Conservation (phyloP, 139 green algal genomes). For the Auxenochlorella pyrenoidosa region DNA sequence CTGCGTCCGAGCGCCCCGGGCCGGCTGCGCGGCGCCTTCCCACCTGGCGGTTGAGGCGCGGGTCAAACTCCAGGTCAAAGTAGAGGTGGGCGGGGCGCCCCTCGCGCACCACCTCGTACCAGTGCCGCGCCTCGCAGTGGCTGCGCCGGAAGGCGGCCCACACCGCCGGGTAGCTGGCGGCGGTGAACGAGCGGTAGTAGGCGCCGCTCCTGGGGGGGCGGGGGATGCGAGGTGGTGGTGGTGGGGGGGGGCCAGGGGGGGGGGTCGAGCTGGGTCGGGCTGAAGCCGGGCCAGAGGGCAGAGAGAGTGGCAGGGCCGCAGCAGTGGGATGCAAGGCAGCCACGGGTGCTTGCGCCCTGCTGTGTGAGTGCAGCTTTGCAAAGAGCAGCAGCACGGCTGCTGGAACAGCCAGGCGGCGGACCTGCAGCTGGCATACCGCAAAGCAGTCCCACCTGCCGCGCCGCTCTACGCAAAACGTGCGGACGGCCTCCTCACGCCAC, state of each 20-base stretch:
- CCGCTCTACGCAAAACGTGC: constrained; percentile 59
- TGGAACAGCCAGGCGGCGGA: neutral
- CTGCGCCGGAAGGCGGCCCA: constrained; percentile 47
- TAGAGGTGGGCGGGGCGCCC: constrained; percentile 87
- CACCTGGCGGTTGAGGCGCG: constrained; percentile 58
- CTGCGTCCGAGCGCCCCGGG: too few species aligned
- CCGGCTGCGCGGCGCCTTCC: neutral
- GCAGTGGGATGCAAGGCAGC: too few species aligned
- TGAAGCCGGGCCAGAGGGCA: neutral
- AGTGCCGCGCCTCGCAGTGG: constrained; percentile 45
- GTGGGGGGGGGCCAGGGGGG: too few species aligned
- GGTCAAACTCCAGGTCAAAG: constrained; percentile 87
- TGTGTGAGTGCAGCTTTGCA: too few species aligned
- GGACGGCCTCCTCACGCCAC: constrained; percentile 28
- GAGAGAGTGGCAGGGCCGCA: too few species aligned
- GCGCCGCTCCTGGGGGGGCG: neutral
- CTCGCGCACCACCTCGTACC: constrained; percentile 77
- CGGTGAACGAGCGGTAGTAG: constrained; percentile 55
- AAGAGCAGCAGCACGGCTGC: neutral
- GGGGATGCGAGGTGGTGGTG: too few species aligned
- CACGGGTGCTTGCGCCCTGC: too few species aligned
- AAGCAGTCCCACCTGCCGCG: neutral
- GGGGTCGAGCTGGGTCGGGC: too few species aligned
- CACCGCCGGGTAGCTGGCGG: constrained; percentile 43
- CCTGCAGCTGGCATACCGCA: too few species aligned